A percentile compares a stretch with the other conserved stretches of the same genome.
Evolutionary conservation across 495 filamentous ascomycete species (phyloP).

Genomic region (Aspergillus sclerotioniger): DNA sequence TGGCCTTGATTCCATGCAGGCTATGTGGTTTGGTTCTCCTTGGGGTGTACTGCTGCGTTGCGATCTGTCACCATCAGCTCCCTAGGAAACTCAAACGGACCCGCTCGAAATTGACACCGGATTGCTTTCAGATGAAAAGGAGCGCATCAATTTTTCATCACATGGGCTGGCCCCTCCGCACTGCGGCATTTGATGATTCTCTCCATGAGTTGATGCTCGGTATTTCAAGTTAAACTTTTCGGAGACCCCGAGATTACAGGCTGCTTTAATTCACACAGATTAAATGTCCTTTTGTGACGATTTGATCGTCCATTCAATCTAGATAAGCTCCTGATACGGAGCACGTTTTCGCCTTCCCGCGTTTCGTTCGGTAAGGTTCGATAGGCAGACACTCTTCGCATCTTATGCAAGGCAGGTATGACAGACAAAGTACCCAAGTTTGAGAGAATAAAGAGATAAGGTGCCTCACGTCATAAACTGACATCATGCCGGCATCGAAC

Average conservation of each 20-base stretch:
- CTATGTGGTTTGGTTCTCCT: not conserved
- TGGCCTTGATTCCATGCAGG: not conserved
- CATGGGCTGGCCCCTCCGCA: not conserved
- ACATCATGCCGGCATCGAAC: not conserved
- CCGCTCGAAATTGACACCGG: not conserved
- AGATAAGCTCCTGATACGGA: not conserved
- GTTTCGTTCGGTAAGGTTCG: not conserved
- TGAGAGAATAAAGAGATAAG: not conserved
- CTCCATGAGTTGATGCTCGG: not conserved
- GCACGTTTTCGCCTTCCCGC: not conserved
- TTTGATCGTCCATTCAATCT: not conserved
- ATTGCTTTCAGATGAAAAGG: not conserved
- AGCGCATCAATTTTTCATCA: not conserved
- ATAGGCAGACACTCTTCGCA: not conserved
- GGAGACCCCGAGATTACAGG: not conserved
- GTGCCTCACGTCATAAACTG: not conserved
- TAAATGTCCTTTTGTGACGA: not conserved
- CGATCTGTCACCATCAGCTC: constrained; percentile 17
- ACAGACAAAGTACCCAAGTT: not conserved
- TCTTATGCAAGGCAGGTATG: not conserved
- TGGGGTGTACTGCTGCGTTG: not conserved
- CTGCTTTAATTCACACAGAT: not conserved
- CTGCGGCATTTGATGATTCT: not conserved
- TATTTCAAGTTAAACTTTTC: not conserved
- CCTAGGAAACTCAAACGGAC: not conserved